Evolutionary conservation across 805 yeast species (phyloP), one percentile per base, ranked within the genome.

Genomic region (Saccharomycopsis malanga): DNA sequence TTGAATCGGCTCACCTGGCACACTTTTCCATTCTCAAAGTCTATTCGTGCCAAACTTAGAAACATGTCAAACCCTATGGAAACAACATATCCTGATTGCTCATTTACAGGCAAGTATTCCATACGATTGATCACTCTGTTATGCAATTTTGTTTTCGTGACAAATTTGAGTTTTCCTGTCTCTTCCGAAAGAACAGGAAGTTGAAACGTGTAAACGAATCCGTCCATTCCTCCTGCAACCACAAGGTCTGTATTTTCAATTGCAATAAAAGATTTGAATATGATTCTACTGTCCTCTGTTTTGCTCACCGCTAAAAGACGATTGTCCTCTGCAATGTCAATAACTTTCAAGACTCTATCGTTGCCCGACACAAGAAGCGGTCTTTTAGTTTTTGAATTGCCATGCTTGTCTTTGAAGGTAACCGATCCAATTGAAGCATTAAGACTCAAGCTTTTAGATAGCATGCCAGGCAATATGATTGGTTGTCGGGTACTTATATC

Each of bases 31-130:
- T 20, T 15, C 18, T 15, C 30, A 5, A 10, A 20, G 38, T 36
- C 46, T 7, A 18, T 2, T 9, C 20, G n/a, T 1, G 52, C 55
- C 32, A 72, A 58, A 41, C 64, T 68, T 2, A 80, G 45, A 20
- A 57, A 58, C 44, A 67, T 62, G 60, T 83, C 89, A 73, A 81
- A 73, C 2, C 88, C 87, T 52, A 77, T 64, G 1, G 84, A 72
- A 9, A 73, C 66, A 18, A 81, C 54, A 53, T 67, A 71, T 17
- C 66, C 65, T 1, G 53, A 53, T 4, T 40, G 32, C 2, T 29
- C 40, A 34, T 49, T 48, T 1, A 42, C 24, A 3, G 58, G 52
- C 27, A 62, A 36, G 21, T 21, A 32, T 49, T 65, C 66, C 24
- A 70, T 50, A 45, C 59, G 61, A 3, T 64, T 64, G 2, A 73